These are phyloP conservation scores for Globisporangium camurandrum DNA, from an alignment of 352 stramenopile genomes.

Conservation along the genomic window DNA sequence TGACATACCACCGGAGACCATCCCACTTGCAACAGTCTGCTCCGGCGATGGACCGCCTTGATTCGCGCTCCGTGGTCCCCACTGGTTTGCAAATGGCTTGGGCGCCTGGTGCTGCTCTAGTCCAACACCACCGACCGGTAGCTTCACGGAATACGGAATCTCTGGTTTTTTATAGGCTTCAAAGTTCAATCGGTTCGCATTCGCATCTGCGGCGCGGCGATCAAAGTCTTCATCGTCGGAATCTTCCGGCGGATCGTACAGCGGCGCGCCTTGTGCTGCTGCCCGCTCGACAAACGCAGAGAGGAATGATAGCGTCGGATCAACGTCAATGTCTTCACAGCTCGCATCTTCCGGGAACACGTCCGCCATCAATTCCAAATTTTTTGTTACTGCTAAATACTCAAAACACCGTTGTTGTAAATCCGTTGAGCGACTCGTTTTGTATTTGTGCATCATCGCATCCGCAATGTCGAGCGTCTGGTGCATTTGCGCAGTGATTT, in stretches of 20 bases:
- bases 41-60: slow-evolving; percentile 10
- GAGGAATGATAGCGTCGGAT: slow-evolving; percentile 95
- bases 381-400: slow-evolving; percentile 93
- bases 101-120: slow-evolving; percentile 34
- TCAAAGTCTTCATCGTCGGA: slow-evolving; percentile 94
- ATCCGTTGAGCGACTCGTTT: slow-evolving; percentile 92
- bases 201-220: no score
- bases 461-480: slow-evolving; percentile 86
- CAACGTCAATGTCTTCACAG: slow-evolving; percentile 92
- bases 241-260: slow-evolving; percentile 94
- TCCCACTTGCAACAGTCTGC: slow-evolving; percentile 12
- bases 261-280: slow-evolving; percentile 85
- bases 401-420: slow-evolving; percentile 98
- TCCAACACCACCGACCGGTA: slow-evolving; percentile 44
- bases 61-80: slow-evolving; percentile 33
- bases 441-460: slow-evolving; percentile 97
- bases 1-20: no score
- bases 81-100: slow-evolving; percentile 52
- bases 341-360: slow-evolving; percentile 96
- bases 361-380: slow-evolving; percentile 85
- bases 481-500: slow-evolving; percentile 95
- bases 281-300: slow-evolving; percentile 92
- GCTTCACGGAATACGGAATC: slow-evolving; percentile 76
- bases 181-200: slow-evolving; percentile 78
- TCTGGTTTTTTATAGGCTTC: slow-evolving; percentile 88